Percentiles rank a stretch among this genome's conserved stretches.
phyloP scores from a whole-genome alignment of 371 early-diverging fungal species.

The Haplosporangium sp. region DNA sequence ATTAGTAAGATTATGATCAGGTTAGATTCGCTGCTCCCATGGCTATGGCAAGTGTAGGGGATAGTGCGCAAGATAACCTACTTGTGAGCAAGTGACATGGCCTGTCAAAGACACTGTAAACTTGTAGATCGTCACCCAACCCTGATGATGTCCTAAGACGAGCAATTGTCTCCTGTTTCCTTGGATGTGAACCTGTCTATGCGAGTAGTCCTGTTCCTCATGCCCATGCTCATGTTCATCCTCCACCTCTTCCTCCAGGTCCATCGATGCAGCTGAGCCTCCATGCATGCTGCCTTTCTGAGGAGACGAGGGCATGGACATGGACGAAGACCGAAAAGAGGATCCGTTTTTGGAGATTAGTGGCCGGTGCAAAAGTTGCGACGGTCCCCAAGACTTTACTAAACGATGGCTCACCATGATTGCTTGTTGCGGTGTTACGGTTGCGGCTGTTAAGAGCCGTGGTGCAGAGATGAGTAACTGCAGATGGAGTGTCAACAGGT shows the following conservation, averaged over 20 bases:
- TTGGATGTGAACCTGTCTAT: constrained; percentile 15
- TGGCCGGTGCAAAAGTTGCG: constrained; percentile 20
- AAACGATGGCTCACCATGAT: constrained; percentile 58
- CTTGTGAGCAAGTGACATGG: constrained; percentile 38
- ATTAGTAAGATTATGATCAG: background rate
- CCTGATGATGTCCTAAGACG: constrained; percentile 43
- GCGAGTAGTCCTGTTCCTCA: constrained; percentile 9
- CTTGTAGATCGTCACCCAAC: constrained; percentile 48
- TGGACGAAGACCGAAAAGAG: constrained; percentile 40
- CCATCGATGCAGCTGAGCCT: constrained; percentile 16
- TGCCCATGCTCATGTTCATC: constrained; percentile 21
- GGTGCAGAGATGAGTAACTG: constrained; percentile 43
- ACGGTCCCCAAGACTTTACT: constrained; percentile 50
- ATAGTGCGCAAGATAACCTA: constrained; percentile 4
- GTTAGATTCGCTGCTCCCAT: no score
- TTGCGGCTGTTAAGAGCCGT: constrained; percentile 46
- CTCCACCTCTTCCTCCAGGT: constrained; percentile 29
- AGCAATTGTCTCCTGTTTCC: constrained; percentile 50
- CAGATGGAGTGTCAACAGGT: constrained; percentile 45
- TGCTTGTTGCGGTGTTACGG: constrained; percentile 52
- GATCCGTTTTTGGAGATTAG: constrained; percentile 53
- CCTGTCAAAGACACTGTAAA: constrained; percentile 40
- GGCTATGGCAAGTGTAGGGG: background rate
- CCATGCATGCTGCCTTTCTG: constrained; percentile 20
- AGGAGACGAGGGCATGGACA: constrained; percentile 13